Conservation (phyloP, 768 basidiomycete genomes). For the Leccinellum rugosiceps region DNA sequence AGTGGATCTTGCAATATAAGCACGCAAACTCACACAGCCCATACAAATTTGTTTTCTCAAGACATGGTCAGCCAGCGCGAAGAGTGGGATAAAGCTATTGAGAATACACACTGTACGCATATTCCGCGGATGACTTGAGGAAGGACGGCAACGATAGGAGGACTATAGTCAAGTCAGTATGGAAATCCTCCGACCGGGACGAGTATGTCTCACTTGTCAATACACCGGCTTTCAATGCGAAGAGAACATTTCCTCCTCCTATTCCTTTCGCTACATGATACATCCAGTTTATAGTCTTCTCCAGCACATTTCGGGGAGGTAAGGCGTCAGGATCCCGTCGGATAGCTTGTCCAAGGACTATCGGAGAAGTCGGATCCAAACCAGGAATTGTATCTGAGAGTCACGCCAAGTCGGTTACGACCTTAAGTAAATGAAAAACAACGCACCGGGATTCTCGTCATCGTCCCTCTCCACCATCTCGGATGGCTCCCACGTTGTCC, state of each 20-base stretch:
- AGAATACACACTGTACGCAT: slow-evolving; percentile 52
- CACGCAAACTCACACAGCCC: slow-evolving; percentile 57
- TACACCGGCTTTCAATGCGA: slow-evolving; percentile 67
- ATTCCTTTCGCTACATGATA: slow-evolving; percentile 41
- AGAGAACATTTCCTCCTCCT: slow-evolving; percentile 59
- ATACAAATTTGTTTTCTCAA: slow-evolving; percentile 60
- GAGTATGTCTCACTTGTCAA: slow-evolving; percentile 46
- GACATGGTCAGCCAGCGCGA: slow-evolving; percentile 2
- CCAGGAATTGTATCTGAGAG: slow-evolving; percentile 55
- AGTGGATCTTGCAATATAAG: not conserved
- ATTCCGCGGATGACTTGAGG: slow-evolving; percentile 48
- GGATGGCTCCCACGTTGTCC: slow-evolving; percentile 45
- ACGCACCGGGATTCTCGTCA: slow-evolving; percentile 65
- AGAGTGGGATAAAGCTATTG: not conserved
- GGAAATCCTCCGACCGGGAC: not conserved
- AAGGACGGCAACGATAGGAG: slow-evolving; percentile 59
- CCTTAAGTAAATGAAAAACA: not conserved
- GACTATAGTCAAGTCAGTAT: slow-evolving; percentile 34
- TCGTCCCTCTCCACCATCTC: slow-evolving; percentile 46
- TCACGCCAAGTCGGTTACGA: not conserved
- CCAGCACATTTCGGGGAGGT: slow-evolving; percentile 60
- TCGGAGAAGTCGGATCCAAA: slow-evolving; percentile 36
- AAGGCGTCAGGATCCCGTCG: slow-evolving; percentile 72
- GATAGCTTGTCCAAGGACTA: slow-evolving; percentile 55
- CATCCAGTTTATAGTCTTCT: slow-evolving; percentile 45